Conservation (phyloP, 176 grass and related monocot species). For the Luzula sylvatica region DNA sequence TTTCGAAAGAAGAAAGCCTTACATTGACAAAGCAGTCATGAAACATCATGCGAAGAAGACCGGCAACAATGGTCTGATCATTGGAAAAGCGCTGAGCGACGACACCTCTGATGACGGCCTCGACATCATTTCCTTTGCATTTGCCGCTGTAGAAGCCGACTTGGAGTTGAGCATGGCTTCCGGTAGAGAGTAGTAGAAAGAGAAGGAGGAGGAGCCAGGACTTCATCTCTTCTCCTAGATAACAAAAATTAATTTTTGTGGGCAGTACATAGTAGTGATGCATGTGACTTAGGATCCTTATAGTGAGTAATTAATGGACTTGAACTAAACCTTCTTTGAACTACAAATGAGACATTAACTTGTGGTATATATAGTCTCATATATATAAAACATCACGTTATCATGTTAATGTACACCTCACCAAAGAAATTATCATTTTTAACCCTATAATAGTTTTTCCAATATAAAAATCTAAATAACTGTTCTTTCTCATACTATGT, state of each 20-base stretch:
- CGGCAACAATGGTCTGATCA: constrained; percentile 6
- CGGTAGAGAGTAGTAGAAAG: too few relatives aligned
- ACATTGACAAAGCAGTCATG: constrained; percentile 42
- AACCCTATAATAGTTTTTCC: too few relatives aligned
- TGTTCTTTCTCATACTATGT: too few relatives aligned
- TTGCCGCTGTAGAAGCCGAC: constrained; percentile 29
- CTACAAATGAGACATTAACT: background rate
- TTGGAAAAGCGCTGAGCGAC: constrained; percentile 19
- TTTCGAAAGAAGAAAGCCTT: background rate
- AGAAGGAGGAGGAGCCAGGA: background rate
- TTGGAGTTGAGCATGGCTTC: constrained; percentile 21
- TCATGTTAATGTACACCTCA: too few relatives aligned
- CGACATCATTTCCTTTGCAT: constrained; percentile 36
- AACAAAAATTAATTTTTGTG: too few relatives aligned
- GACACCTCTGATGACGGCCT: background rate
- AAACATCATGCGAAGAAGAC: constrained; percentile 28
- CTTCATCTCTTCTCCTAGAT: constrained; percentile 8
- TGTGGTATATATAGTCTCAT: background rate
- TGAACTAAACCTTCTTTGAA: too few relatives aligned
- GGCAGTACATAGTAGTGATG: too few relatives aligned
- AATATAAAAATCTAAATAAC: too few relatives aligned
- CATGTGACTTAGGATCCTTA: too few relatives aligned
- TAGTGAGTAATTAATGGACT: too few relatives aligned
- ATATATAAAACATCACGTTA: too few relatives aligned
- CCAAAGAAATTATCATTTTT: too few relatives aligned